phyloP scores from a whole-genome alignment of 2,329 filamentous ascomycete species.

The Colletotrichum zoysiae region DNA sequence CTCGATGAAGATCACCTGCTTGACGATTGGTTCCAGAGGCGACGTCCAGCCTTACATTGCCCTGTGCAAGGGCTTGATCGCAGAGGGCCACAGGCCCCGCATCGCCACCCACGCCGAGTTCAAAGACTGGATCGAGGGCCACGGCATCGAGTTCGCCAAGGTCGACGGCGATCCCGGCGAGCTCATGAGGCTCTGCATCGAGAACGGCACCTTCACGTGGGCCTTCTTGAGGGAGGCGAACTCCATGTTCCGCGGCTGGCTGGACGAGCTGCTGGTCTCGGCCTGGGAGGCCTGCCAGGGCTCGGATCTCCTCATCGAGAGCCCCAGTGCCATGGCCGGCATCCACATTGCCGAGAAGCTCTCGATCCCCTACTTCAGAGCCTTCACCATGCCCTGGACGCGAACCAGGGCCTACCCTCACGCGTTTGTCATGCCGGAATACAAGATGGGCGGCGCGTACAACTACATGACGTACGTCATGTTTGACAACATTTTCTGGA shows the following conservation, averaged over 20 bases:
- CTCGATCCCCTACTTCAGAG: conserved; percentile 93
- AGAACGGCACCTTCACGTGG: conserved; percentile 96
- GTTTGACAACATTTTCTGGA: conserved; percentile 98
- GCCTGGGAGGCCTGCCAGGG: conserved; percentile 88
- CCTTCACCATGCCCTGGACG: conserved; percentile 99
- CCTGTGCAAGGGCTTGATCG: conserved; percentile 88
- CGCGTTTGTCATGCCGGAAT: conserved; percentile 91
- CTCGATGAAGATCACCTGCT: conserved; percentile 86
- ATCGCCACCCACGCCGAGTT: conserved; percentile 97
- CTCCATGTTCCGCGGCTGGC: conserved; percentile 91
- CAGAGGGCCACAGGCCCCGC: conserved; percentile 85
- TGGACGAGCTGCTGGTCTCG: conserved; percentile 86
- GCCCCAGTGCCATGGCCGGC: conserved; percentile 95
- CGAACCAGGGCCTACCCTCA: conserved; percentile 95
- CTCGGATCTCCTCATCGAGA: conserved; percentile 92
- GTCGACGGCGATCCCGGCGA: conserved; percentile 94
- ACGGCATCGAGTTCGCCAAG: conserved; percentile 91
- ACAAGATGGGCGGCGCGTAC: conserved; percentile 94
- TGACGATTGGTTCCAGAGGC: conserved; percentile 95
- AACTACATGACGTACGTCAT: conserved; percentile 96
- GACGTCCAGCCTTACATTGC: conserved; percentile 99
- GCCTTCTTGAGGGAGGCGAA: conserved; percentile 91
- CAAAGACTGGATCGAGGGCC: conserved; percentile 86
- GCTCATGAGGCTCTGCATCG: conserved; percentile 95
- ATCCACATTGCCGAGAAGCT: conserved; percentile 97